phyloP scores from a whole-genome alignment of 225 moss, liverwort and hornwort genomes.

The Lunularia cruciata region DNA sequence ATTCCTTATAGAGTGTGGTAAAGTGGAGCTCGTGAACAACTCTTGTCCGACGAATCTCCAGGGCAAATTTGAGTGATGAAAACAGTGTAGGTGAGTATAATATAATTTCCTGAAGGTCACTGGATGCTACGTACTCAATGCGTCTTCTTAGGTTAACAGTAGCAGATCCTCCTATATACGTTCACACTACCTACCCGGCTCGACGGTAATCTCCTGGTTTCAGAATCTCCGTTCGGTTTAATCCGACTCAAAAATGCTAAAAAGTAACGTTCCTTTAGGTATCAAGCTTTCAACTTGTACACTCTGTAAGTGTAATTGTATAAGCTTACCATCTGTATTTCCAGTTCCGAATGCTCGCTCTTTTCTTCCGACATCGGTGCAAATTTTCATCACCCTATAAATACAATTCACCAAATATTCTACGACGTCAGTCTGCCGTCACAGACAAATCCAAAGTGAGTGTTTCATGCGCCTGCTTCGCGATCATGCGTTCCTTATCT shows the following conservation, averaged over 20 bases:
- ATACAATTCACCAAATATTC: slow-evolving; percentile 21
- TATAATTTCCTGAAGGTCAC: not conserved
- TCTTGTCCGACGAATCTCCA: slow-evolving; percentile 1
- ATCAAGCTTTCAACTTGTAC: not conserved
- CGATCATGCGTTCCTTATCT: slow-evolving; percentile 1
- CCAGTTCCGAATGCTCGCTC: not conserved
- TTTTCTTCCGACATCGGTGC: slow-evolving; percentile 7
- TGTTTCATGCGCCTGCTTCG: not conserved
- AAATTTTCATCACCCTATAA: not conserved
- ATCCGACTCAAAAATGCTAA: too few relatives aligned
- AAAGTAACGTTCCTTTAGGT: slow-evolving; percentile 5
- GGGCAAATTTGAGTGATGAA: not conserved
- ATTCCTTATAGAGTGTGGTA: slow-evolving; percentile 3
- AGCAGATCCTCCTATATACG: not conserved
- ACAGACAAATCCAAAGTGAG: not conserved
- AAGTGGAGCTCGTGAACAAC: not conserved
- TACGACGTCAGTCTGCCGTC: slow-evolving; percentile 8
- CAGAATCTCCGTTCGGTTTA: slow-evolving; percentile 15
- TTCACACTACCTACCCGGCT: slow-evolving; percentile 9
- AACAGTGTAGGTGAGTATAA: slow-evolving; percentile 1
- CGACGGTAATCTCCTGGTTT: not conserved
- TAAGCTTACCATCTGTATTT: not conserved
- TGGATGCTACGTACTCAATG: slow-evolving; percentile 9
- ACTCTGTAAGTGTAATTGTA: not conserved
- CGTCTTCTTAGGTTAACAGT: not conserved